These are phyloP conservation scores for Ophiostoma sp. DNA, from an alignment of 2,329 filamentous ascomycete genomes.

Conservation along the genomic window DNA sequence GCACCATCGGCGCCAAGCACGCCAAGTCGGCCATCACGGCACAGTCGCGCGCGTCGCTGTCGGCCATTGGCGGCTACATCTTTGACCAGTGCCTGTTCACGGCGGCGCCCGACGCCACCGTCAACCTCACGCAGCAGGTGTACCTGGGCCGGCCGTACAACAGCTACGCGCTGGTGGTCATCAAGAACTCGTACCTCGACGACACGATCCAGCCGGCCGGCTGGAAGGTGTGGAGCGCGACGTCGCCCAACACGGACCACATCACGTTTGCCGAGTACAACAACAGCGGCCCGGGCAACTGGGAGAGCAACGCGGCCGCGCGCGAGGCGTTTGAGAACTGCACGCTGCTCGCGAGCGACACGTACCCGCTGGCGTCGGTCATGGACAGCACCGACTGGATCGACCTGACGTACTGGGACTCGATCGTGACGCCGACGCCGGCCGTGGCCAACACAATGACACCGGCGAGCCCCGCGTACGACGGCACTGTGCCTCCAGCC, in stretches of 20 bases:
- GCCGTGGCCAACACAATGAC: slow-evolving; percentile 22
- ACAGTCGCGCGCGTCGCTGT: slow-evolving; percentile 31
- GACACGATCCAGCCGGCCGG: slow-evolving; percentile 54
- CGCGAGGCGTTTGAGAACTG: slow-evolving; percentile 28
- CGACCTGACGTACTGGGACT: slow-evolving; percentile 27
- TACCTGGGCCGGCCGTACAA: slow-evolving; percentile 49
- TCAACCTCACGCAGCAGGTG: slow-evolving; percentile 47
- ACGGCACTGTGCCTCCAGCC: neutral
- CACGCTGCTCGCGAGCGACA: slow-evolving; percentile 29
- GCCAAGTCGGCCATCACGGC: slow-evolving; percentile 33
- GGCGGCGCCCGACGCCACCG: slow-evolving; percentile 33
- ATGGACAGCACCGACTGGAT: slow-evolving; percentile 31
- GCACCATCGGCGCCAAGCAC: slow-evolving; percentile 37
- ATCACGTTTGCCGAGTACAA: slow-evolving; percentile 30
- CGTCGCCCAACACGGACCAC: slow-evolving; percentile 33
- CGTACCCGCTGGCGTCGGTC: slow-evolving; percentile 28
- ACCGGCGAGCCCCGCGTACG: slow-evolving; percentile 32
- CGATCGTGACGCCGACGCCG: slow-evolving; percentile 27
- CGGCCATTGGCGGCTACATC: slow-evolving; percentile 27
- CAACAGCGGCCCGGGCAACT: slow-evolving; percentile 2
- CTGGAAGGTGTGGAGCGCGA: slow-evolving; percentile 44
- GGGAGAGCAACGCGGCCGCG: slow-evolving; percentile 30
- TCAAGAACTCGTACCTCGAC: slow-evolving; percentile 47
- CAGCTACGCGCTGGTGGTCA: slow-evolving; percentile 37
- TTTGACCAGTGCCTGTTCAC: slow-evolving; percentile 16